These are phyloP conservation scores for Fomes fomentarius DNA, from an alignment of 1,284 basidiomycete genomes.

Conservation along the genomic window DNA sequence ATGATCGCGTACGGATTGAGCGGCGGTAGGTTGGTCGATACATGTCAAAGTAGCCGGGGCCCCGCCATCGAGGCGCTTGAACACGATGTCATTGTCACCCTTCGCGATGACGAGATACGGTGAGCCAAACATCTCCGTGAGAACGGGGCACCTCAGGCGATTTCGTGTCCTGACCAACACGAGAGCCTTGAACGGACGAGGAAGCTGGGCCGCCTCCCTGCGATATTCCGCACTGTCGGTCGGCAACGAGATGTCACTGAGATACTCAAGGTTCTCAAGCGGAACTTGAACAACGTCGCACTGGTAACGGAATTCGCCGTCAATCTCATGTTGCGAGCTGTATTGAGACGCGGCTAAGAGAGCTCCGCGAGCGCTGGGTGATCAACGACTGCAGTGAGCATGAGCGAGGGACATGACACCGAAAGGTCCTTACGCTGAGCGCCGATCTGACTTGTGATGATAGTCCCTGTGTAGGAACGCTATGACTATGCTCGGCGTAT, in stretches of 20 bases:
- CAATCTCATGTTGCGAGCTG: constrained; percentile 17
- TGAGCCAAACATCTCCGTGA: constrained; percentile 48
- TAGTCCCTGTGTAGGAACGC: constrained; percentile 49
- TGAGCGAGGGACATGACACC: background rate
- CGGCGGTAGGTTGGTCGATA: constrained; percentile 1
- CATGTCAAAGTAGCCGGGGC: constrained; percentile 32
- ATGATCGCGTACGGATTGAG: constrained; percentile 1
- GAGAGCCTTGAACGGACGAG: constrained; percentile 46
- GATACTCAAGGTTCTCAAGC: constrained; percentile 51
- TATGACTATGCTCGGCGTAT: constrained; percentile 58
- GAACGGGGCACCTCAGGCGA: constrained; percentile 44
- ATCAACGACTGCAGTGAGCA: background rate
- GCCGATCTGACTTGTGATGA: constrained; percentile 12
- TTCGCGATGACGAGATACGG: constrained; percentile 51
- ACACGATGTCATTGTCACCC: constrained; percentile 44
- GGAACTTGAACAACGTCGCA: constrained; percentile 50
- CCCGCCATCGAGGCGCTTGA: constrained; percentile 46
- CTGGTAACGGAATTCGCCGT: constrained; percentile 47
- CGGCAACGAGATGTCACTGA: constrained; percentile 49
- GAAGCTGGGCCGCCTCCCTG: constrained; percentile 37
- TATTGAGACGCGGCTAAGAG: constrained; percentile 38
- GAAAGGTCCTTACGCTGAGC: constrained; percentile 31
- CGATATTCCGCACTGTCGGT: constrained; percentile 46
- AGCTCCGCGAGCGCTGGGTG: constrained; percentile 27
- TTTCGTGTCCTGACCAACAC: constrained; percentile 41